Evolutionary conservation across 345 rosid species (phyloP).

Genomic region (Passiflora organensis): DNA sequence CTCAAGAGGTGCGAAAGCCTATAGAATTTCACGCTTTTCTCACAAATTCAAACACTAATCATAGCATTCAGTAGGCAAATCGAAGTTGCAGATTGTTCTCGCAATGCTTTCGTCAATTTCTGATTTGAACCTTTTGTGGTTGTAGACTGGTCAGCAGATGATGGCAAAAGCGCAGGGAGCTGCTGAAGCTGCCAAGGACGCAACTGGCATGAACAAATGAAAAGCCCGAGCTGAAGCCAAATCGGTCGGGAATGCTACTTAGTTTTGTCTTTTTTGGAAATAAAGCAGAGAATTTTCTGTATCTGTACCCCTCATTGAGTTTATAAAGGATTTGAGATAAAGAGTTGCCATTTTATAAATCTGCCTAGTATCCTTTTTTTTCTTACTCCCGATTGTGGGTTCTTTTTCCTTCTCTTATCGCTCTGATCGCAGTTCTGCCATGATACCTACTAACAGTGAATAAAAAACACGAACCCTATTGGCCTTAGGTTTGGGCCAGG

Average conservation of each 20-base stretch:
- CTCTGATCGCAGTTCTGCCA: too few relatives aligned
- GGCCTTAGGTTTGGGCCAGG: too few relatives aligned
- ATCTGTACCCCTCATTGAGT: neutral
- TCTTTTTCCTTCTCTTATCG: too few relatives aligned
- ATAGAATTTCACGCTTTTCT: too few relatives aligned
- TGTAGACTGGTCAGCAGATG: slow-evolving; percentile 56
- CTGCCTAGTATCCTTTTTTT: neutral
- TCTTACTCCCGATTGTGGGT: neutral
- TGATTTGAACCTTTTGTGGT: neutral
- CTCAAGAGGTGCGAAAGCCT: slow-evolving; percentile 66
- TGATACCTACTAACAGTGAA: too few relatives aligned
- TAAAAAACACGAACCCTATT: too few relatives aligned
- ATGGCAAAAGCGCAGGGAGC: slow-evolving; percentile 54
- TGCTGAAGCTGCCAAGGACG: slow-evolving; percentile 56
- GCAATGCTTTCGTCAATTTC: neutral
- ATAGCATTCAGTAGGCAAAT: too few relatives aligned
- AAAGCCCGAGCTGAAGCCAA: neutral
- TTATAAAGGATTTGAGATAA: neutral
- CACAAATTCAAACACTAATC: too few relatives aligned
- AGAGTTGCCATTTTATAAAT: neutral
- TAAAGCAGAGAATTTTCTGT: too few relatives aligned
- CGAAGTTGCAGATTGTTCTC: too few relatives aligned
- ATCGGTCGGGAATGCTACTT: neutral
- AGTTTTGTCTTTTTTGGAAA: too few relatives aligned
- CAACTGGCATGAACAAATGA: slow-evolving; percentile 29